Percentiles rank a stretch among this genome's conserved stretches.
phyloP scores from a whole-genome alignment of 2,329 filamentous ascomycete genomes.

The Aspergillus puulaauensis region DNA sequence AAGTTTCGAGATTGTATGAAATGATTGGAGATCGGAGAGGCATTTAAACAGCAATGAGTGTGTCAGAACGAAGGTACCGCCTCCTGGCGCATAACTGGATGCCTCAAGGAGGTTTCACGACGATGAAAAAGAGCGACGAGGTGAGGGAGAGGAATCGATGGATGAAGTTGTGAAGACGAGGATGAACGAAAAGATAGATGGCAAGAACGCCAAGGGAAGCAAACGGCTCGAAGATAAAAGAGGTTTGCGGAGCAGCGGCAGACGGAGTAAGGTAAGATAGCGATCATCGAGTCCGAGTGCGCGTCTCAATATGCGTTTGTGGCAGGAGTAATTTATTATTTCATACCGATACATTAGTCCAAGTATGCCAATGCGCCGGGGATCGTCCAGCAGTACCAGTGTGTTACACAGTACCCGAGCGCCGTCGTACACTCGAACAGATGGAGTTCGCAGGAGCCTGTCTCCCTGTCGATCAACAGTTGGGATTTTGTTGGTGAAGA shows the following conservation, averaged over 20 bases:
- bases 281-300: slow-evolving; percentile 4
- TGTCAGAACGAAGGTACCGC: neutral
- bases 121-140: slow-evolving; percentile 4
- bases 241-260: neutral
- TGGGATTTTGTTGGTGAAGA: neutral
- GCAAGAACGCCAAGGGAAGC: neutral
- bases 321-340: slow-evolving; percentile 1
- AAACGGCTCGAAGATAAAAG: neutral
- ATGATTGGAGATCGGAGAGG: neutral
- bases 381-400: neutral
- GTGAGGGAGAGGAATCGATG: neutral
- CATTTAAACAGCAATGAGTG: neutral
- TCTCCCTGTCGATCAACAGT: slow-evolving; percentile 2
- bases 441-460: neutral
- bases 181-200: neutral
- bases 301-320: slow-evolving; percentile 1
- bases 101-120: slow-evolving; percentile 8
- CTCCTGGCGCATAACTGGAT: slow-evolving; percentile 7
- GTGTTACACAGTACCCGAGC: neutral
- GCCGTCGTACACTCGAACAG: neutral
- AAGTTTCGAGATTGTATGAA: neutral
- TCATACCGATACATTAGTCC: neutral
- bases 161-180: neutral
- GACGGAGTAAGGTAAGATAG: neutral
- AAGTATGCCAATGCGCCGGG: neutral